A percentile compares a stretch with the other conserved stretches of the same genome.
Evolutionary conservation across 192 early-diverging fungal genomes (phyloP).

Genomic region (Coemansia sp.): DNA sequence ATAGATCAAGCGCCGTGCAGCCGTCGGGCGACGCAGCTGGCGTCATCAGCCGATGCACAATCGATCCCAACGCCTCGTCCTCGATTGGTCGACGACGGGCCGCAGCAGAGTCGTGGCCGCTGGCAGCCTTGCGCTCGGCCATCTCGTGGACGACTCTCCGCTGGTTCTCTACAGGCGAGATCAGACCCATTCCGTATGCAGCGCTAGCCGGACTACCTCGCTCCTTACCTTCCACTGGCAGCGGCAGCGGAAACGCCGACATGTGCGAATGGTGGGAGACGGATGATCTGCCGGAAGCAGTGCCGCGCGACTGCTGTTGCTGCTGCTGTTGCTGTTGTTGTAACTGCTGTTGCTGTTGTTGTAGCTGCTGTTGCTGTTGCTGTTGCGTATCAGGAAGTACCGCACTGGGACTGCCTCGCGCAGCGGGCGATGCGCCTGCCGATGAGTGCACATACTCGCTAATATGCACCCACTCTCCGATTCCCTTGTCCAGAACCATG

Average conservation of each 20-base stretch:
- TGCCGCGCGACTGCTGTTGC: constrained; percentile 15
- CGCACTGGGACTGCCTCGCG: neutral
- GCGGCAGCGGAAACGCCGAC: constrained; percentile 43
- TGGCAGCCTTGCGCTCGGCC: constrained; percentile 30
- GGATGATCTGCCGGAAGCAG: constrained; percentile 34
- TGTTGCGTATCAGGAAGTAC: neutral
- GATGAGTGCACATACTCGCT: constrained; percentile 24
- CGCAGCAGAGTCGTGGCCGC: constrained; percentile 14
- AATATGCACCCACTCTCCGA: constrained; percentile 50
- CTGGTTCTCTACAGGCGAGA: constrained; percentile 46
- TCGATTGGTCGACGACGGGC: constrained; percentile 25
- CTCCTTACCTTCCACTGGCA: constrained; percentile 20
- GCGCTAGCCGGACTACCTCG: neutral
- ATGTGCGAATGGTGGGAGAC: constrained; percentile 35
- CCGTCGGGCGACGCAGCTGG: constrained; percentile 44
- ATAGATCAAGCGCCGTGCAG: constrained; percentile 40
- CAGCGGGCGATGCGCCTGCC: constrained; percentile 11
- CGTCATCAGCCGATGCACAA: constrained; percentile 48
- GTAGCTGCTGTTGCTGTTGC: neutral
- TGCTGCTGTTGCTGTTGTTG: neutral
- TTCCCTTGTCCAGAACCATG: constrained; percentile 42
- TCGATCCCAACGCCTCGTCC: constrained; percentile 48
- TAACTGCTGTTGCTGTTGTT: neutral
- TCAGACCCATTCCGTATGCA: constrained; percentile 36
- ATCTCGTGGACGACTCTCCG: constrained; percentile 40